These are phyloP conservation scores for Pestalotiopsis sp. DNA, from an alignment of 2,329 filamentous ascomycete genomes.

Conservation along the genomic window DNA sequence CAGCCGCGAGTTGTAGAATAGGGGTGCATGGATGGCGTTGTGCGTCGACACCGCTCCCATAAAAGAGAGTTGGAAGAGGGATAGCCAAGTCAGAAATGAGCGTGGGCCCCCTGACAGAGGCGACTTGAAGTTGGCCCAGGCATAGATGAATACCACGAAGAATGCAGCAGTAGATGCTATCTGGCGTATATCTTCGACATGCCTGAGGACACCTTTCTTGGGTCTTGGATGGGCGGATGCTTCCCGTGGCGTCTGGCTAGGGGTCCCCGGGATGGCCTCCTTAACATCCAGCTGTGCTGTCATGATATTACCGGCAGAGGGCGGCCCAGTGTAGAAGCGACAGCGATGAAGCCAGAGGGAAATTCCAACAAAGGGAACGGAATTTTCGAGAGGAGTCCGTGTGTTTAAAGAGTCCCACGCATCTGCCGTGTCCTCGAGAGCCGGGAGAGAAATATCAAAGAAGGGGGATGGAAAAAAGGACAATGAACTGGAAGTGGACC, in stretches of 20 bases:
- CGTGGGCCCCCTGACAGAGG: constrained; percentile 13
- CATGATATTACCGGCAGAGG: not conserved
- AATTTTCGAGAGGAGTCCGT: not conserved
- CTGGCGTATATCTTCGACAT: constrained; percentile 14
- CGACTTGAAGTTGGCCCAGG: constrained; percentile 14
- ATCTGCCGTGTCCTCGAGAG: not conserved
- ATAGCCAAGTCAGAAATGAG: constrained; percentile 15
- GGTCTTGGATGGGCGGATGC: not conserved
- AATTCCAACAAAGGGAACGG: not conserved
- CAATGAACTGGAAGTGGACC: not conserved
- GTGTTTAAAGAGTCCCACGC: not conserved
- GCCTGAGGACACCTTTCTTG: constrained; percentile 6
- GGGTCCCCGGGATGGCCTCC: not conserved
- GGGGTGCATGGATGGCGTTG: constrained; percentile 17
- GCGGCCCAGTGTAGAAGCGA: not conserved
- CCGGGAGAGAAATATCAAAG: not conserved
- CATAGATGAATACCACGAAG: constrained; percentile 15
- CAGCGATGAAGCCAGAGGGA: not conserved
- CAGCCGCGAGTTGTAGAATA: constrained; percentile 11
- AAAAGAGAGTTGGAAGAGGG: constrained; percentile 17
- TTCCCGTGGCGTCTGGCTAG: not conserved
- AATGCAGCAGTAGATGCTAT: constrained; percentile 14
- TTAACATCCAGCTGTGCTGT: not conserved
- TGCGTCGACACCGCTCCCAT: constrained; percentile 18
- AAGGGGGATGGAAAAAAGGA: not conserved